phyloP scores from a whole-genome alignment of 352 stramenopile genomes.

The Phytophthora lateralis region DNA sequence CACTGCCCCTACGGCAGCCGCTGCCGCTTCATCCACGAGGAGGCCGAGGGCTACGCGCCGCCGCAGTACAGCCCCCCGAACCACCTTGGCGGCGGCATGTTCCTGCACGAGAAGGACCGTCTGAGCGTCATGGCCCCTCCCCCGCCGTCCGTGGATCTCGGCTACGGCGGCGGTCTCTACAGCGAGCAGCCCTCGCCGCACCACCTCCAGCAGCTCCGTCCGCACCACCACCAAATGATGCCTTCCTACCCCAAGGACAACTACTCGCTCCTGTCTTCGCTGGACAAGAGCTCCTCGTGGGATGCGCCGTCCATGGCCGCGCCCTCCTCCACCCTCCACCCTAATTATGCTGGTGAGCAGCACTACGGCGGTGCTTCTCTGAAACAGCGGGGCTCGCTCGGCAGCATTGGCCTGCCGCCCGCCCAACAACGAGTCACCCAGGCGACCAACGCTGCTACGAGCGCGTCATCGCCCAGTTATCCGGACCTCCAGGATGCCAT shows the following conservation, averaged over 20 bases:
- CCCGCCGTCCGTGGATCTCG: slow-evolving; percentile 37
- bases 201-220: slow-evolving; percentile 30
- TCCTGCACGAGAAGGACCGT: slow-evolving; percentile 62
- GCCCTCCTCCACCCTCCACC: slow-evolving; percentile 30
- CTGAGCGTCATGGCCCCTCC: slow-evolving; percentile 38
- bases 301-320: slow-evolving; percentile 25
- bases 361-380: slow-evolving; percentile 35
- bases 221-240: slow-evolving; percentile 41
- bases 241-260: slow-evolving; percentile 63
- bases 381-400: slow-evolving; percentile 43
- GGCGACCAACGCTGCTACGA: slow-evolving; percentile 31
- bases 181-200: slow-evolving; percentile 40
- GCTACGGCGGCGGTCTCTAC: slow-evolving; percentile 36
- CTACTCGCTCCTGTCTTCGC: slow-evolving; percentile 67
- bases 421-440: slow-evolving; percentile 31
- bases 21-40: slow-evolving; percentile 90
- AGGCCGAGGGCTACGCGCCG: slow-evolving; percentile 62
- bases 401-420: slow-evolving; percentile 40
- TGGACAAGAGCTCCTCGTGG: slow-evolving; percentile 65
- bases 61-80: slow-evolving; percentile 60
- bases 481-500: slow-evolving; percentile 87
- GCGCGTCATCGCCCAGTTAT: slow-evolving; percentile 53
- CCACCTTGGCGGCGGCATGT: slow-evolving; percentile 49
- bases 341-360: slow-evolving; percentile 65
- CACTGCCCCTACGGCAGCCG: slow-evolving; percentile 87